Evolutionary conservation across 2,329 filamentous ascomycete species (phyloP).

Genomic region (Uncinocarpus reesii): DNA sequence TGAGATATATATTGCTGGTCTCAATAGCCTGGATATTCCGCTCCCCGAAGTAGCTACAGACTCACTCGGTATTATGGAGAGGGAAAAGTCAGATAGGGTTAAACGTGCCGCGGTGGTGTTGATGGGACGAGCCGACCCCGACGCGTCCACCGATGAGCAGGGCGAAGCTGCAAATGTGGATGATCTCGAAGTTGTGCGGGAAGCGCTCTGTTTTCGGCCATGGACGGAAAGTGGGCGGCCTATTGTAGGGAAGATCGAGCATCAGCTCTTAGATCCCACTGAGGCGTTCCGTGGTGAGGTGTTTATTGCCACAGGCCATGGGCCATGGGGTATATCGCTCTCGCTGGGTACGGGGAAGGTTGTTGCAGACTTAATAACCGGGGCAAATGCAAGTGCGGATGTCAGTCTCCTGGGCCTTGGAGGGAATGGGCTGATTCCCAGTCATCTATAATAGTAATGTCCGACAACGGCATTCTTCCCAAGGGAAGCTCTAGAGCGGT

Average conservation of each 20-base stretch:
- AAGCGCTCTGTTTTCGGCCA: constrained; percentile 63
- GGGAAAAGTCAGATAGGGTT: constrained; percentile 30
- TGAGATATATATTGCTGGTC: constrained; percentile 62
- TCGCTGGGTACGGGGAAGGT: constrained; percentile 60
- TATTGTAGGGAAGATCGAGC: constrained; percentile 49
- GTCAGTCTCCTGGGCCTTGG: constrained; percentile 42
- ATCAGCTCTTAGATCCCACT: constrained; percentile 45
- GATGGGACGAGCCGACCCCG: constrained; percentile 24
- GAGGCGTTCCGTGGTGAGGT: constrained; percentile 49
- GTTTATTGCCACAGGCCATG: constrained; percentile 62
- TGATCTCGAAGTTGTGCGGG: constrained; percentile 53
- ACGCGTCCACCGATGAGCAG: constrained; percentile 8
- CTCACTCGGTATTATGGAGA: constrained; percentile 33
- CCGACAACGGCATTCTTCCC: no score
- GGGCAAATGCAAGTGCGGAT: constrained; percentile 48
- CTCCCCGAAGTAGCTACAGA: constrained; percentile 47
- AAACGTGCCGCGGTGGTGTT: constrained; percentile 27
- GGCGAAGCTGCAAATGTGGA: constrained; percentile 30
- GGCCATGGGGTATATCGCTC: constrained; percentile 61
- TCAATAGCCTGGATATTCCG: constrained; percentile 53
- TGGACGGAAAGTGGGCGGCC: constrained; percentile 55
- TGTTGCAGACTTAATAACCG: constrained; percentile 59
- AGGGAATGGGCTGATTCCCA: background rate
- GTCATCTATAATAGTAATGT: background rate
- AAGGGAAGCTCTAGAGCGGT: no score